Evolutionary conservation across 495 filamentous ascomycete genomes (phyloP).

Genomic region (Gamarada debralockiae): DNA sequence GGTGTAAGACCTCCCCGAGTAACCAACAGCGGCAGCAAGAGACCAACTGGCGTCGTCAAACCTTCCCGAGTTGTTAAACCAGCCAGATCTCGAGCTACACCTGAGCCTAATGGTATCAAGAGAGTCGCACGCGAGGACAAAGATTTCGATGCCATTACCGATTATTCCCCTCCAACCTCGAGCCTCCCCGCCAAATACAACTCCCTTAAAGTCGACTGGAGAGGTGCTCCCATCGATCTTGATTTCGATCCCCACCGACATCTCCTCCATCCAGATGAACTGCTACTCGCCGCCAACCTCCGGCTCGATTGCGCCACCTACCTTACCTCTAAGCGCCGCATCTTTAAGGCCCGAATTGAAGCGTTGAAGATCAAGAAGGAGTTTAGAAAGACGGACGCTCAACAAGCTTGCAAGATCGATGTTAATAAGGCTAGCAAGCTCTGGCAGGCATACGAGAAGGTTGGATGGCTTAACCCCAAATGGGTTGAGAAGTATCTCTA

Average conservation of each 20-base stretch:
- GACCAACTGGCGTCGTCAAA: slow-evolving; percentile 41
- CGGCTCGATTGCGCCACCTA: slow-evolving; percentile 88
- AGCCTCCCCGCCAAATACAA: slow-evolving; percentile 58
- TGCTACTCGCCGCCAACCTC: slow-evolving; percentile 73
- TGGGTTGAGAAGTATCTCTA: slow-evolving; percentile 18
- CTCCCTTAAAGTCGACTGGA: slow-evolving; percentile 84
- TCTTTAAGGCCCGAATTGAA: slow-evolving; percentile 75
- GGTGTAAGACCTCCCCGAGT: not conserved
- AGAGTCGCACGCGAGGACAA: slow-evolving; percentile 67
- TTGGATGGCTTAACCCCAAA: slow-evolving; percentile 76
- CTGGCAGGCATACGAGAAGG: slow-evolving; percentile 86
- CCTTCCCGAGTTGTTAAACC: slow-evolving; percentile 20
- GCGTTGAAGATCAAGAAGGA: slow-evolving; percentile 70
- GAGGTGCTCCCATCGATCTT: slow-evolving; percentile 75
- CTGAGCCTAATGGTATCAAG: slow-evolving; percentile 29
- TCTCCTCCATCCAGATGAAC: slow-evolving; percentile 75
- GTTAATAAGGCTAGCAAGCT: slow-evolving; percentile 98
- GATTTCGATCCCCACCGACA: slow-evolving; percentile 72
- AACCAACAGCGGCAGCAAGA: slow-evolving; percentile 26
- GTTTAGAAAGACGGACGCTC: slow-evolving; percentile 96
- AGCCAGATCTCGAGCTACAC: slow-evolving; percentile 30
- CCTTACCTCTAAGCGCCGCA: slow-evolving; percentile 89
- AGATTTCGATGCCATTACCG: slow-evolving; percentile 73
- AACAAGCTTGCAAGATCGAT: slow-evolving; percentile 96
- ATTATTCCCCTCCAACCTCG: slow-evolving; percentile 71